These are phyloP conservation scores for Tylopilus sp. DNA, from an alignment of 1,284 basidiomycete genomes.

Conservation along the genomic window DNA sequence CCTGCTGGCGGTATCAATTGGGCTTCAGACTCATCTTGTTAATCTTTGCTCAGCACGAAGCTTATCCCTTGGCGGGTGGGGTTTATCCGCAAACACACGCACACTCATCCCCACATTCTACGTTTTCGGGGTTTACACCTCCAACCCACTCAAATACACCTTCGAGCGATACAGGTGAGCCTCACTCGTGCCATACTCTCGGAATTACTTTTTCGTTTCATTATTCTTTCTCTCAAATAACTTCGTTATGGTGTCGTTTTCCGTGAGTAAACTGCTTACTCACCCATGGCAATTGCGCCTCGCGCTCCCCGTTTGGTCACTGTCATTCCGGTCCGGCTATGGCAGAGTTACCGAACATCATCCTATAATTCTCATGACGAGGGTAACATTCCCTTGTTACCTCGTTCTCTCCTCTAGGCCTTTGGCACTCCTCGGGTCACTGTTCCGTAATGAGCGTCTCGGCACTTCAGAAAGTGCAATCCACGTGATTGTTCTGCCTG, in stretches of 20 bases:
- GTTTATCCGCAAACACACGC: constrained; percentile 6
- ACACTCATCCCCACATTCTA: constrained; percentile 21
- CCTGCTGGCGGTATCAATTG: neutral
- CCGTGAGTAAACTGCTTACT: neutral
- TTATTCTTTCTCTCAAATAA: neutral
- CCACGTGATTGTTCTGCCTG: constrained; percentile 4
- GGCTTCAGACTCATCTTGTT: constrained; percentile 4
- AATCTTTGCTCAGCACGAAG: constrained; percentile 17
- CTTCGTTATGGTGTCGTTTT: neutral
- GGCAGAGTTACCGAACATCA: constrained; percentile 1
- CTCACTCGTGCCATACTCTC: neutral
- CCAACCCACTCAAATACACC: constrained; percentile 26
- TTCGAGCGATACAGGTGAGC: constrained; percentile 29
- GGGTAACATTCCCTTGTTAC: neutral
- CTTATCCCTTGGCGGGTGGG: constrained; percentile 1
- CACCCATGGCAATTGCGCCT: neutral
- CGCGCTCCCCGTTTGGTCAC: constrained; percentile 1
- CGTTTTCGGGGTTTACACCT: constrained; percentile 23
- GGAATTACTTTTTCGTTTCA: neutral
- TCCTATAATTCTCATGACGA: neutral
- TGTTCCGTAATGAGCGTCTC: neutral
- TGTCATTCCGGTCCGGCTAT: neutral
- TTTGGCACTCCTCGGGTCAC: neutral
- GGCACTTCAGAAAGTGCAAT: neutral
- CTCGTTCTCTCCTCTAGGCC: neutral